These are phyloP conservation scores for Cercophora samala DNA, from an alignment of 495 filamentous ascomycete species.

Conservation along the genomic window DNA sequence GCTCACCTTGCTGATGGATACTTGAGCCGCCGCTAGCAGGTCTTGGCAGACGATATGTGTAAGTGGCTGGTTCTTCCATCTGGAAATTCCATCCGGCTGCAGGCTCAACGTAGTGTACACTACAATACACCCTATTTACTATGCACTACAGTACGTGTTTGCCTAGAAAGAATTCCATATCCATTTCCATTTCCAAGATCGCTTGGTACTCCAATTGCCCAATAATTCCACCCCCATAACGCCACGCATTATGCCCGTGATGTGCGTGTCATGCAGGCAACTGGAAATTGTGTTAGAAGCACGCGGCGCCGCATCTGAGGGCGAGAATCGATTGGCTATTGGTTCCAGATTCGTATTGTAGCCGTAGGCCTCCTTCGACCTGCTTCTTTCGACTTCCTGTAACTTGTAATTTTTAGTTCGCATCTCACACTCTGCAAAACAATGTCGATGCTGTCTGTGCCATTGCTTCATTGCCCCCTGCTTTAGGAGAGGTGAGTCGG, in stretches of 20 bases:
- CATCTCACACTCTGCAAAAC: no score
- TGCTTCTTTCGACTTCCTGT: background rate
- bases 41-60: background rate
- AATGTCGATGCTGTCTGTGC: no score
- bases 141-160: no score
- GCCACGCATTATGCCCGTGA: background rate
- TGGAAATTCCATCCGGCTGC: background rate
- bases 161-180: background rate
- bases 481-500: no score
- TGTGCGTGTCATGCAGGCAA: background rate
- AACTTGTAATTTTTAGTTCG: no score
- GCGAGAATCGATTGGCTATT: background rate
- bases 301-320: background rate
- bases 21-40: background rate
- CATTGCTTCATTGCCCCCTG: no score
- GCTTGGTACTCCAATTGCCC: background rate
- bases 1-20: background rate
- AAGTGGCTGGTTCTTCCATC: background rate
- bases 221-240: background rate
- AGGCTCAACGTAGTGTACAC: no score
- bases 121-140: no score
- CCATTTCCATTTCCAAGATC: background rate
- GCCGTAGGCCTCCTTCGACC: background rate
- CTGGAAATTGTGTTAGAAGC: background rate
- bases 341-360: background rate